These are phyloP conservation scores for Haplosporangium sp. DNA, from an alignment of 371 early-diverging fungal genomes.

Conservation along the genomic window DNA sequence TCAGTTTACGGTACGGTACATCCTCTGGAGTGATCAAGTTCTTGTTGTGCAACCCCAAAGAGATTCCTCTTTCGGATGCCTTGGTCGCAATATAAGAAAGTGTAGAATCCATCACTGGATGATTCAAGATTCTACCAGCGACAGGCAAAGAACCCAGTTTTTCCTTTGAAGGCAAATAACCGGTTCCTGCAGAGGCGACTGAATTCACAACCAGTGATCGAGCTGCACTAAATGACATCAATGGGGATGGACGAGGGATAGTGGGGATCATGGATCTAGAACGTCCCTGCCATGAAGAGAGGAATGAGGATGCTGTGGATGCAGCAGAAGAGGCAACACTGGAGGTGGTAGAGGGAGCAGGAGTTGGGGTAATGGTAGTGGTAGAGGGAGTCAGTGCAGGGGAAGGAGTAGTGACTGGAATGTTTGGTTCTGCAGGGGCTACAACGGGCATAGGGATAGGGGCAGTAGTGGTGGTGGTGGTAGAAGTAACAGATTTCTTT, in stretches of 20 bases:
- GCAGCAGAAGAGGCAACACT: not conserved
- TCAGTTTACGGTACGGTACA: conserved; percentile 53
- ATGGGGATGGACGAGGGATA: conserved; percentile 46
- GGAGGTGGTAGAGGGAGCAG: conserved; percentile 3
- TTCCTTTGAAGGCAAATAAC: conserved; percentile 43
- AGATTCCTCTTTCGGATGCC: conserved; percentile 43
- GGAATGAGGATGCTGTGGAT: conserved; percentile 21
- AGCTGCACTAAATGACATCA: conserved; percentile 50
- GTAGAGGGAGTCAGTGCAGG: not conserved
- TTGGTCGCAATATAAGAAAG: conserved; percentile 44
- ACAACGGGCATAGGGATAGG: not conserved
- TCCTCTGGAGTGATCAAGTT: conserved; percentile 38
- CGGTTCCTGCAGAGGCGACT: conserved; percentile 36
- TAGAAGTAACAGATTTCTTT: not conserved
- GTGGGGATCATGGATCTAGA: conserved; percentile 41
- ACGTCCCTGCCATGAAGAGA: conserved; percentile 42
- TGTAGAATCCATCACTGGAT: conserved; percentile 54
- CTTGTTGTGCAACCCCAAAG: conserved; percentile 21
- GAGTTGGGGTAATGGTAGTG: not conserved
- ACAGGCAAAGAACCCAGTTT: conserved; percentile 43
- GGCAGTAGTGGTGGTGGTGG: not conserved
- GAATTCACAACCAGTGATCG: conserved; percentile 27
- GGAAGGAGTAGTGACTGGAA: conserved; percentile 4
- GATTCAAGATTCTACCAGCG: conserved; percentile 43
- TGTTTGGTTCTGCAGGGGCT: conserved; percentile 4